Conservation (phyloP, 2,329 filamentous ascomycete species). For the Grosmannia serpens region DNA sequence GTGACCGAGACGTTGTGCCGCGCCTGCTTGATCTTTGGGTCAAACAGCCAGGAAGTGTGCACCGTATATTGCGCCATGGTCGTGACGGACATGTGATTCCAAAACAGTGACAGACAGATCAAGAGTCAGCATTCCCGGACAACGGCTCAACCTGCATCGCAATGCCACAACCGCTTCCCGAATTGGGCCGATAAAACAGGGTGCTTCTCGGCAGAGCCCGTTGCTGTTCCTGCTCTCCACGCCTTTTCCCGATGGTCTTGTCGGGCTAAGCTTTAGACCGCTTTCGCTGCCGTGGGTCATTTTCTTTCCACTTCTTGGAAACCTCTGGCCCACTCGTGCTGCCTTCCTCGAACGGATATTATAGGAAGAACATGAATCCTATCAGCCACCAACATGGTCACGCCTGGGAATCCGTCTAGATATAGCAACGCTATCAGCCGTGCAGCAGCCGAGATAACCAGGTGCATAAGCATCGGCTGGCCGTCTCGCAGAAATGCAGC, state of each 20-base stretch:
- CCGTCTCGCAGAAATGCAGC: not conserved
- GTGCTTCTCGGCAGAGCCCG: not conserved
- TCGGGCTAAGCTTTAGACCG: not conserved
- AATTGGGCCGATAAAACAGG: not conserved
- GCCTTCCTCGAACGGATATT: not conserved
- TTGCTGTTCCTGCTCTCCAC: not conserved
- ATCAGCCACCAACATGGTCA: too few species aligned
- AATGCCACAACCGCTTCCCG: too few species aligned
- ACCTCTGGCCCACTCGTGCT: not conserved
- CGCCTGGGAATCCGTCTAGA: not conserved
- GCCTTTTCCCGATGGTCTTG: not conserved
- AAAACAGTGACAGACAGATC: too few species aligned
- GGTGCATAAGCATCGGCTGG: not conserved
- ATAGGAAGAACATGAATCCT: too few species aligned
- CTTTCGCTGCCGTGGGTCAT: not conserved
- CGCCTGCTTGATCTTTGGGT: slow-evolving; percentile 30
- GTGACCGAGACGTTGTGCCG: slow-evolving; percentile 29
- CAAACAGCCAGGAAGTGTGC: slow-evolving; percentile 36
- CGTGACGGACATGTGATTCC: too few species aligned
- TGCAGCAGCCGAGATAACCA: not conserved
- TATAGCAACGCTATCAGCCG: not conserved
- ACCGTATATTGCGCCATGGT: slow-evolving; percentile 12
- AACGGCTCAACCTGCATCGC: too few species aligned
- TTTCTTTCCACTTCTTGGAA: not conserved
- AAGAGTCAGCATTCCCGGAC: too few species aligned